Evolutionary conservation across 2,329 filamentous ascomycete genomes (phyloP).

Genomic region (Botrytis galanthina): DNA sequence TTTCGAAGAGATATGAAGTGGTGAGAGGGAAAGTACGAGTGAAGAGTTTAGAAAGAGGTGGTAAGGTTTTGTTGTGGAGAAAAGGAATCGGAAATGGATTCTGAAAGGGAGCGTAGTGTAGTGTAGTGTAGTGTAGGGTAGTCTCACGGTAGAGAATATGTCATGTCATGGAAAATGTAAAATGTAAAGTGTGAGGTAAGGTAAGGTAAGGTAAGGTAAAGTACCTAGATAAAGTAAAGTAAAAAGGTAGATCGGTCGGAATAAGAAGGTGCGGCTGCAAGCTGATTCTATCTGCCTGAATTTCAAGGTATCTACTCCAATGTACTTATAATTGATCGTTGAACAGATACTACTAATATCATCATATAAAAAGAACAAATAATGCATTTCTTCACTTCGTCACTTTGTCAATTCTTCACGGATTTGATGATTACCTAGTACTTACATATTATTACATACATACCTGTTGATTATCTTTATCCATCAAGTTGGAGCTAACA

Average conservation of each 20-base stretch:
- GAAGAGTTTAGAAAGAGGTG: slow-evolving; percentile 4
- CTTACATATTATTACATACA: too few relatives aligned
- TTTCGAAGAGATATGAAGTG: not conserved
- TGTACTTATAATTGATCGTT: not conserved
- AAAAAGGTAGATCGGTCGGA: slow-evolving; percentile 7
- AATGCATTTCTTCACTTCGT: too few relatives aligned
- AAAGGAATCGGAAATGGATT: not conserved
- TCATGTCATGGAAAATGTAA: not conserved
- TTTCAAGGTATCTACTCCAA: not conserved
- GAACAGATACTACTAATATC: not conserved
- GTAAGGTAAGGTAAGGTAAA: not conserved
- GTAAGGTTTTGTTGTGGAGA: slow-evolving; percentile 10
- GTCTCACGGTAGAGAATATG: not conserved
- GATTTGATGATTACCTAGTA: not conserved
- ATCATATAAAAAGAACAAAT: too few relatives aligned
- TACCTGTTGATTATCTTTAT: not conserved
- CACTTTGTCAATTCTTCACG: not conserved
- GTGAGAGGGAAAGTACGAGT: not conserved
- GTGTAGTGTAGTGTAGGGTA: not conserved
- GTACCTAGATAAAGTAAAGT: not conserved
- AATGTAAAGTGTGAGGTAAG: not conserved
- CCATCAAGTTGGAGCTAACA: not conserved
- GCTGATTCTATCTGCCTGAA: not conserved
- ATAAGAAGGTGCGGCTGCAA: slow-evolving; percentile 7
- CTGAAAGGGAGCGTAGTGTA: not conserved